Base-by-base conservation (phyloP, 2,329 filamentous ascomycete genomes). In the Emmonsiellopsis sp. region DNA sequence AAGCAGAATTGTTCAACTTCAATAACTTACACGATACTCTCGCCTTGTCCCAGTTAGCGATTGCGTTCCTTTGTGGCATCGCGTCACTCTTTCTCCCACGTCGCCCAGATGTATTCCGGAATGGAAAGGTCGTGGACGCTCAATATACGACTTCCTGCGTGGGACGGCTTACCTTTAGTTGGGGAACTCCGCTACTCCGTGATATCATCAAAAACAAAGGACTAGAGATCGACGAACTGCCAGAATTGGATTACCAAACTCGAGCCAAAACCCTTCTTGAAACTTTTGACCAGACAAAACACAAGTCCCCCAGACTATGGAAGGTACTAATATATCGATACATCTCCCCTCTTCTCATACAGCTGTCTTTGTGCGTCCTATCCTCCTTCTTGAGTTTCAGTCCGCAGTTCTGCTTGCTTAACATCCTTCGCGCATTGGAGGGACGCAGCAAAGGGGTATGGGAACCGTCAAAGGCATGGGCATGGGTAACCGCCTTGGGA, bases 351-450 rank as follows among this genome's bases (percentile, higher is more conserved):
- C 74, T 91, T 40, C 59, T 74, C 1, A 53, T 80, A 7, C 86
- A 90, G 67, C 83, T 80, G 72, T 45, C 70, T 1, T 64, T 87
- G 7, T 82, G 81, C 10, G 55, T 81, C 1, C 56, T 76, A 6
- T 74, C 76, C 16, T 79, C 80, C 7, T 60, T 84, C 32, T 61
- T 86, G n/a, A 82, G 81, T 53, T 83, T 90, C 54, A 78, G 81
- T 0, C 87, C 87, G 0, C 87, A 89, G 62, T 81, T 84, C 65
- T 79, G 83, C 31, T 81, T 88, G 58, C 75, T 84, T 54, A 78
- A 80, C 46, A 78, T 92, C 10, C 76, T 92, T 16, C 75, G 75
- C 35, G 75, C 80, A 1, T 74, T 92, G 7, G 86, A 92, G 66
- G 66, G 64, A 11, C 75, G 79, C 10, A 67, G 71, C 4, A 63